phyloP scores from a whole-genome alignment of 345 rosid species.

The Nasturtium officinale region DNA sequence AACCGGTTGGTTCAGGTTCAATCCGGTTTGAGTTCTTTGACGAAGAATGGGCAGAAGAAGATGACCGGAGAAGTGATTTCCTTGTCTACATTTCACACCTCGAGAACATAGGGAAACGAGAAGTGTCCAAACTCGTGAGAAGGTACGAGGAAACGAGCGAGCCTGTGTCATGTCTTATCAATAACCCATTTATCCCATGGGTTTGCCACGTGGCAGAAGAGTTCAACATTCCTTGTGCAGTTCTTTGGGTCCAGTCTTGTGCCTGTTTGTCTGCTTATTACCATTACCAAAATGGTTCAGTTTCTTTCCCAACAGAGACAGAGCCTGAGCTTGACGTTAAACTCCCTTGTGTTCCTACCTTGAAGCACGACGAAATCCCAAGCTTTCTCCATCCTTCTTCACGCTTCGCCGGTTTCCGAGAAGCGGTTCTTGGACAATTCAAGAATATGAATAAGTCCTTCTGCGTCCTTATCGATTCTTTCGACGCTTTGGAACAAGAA shows the following conservation, averaged over 20 bases:
- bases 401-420: constrained; percentile 43
- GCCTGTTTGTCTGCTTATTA: constrained; percentile 72
- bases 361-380: constrained; percentile 73
- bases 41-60: constrained; percentile 61
- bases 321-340: constrained; percentile 61
- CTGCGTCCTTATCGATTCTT: constrained; percentile 67
- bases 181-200: constrained; percentile 84
- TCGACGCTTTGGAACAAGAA: constrained; percentile 70
- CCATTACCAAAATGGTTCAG: constrained; percentile 51
- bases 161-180: constrained; percentile 71
- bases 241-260: constrained; percentile 89
- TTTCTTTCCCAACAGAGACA: constrained; percentile 57
- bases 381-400: constrained; percentile 67
- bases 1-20: constrained; percentile 61
- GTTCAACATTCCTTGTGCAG: constrained; percentile 67
- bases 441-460: constrained; percentile 57
- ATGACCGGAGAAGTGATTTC: constrained; percentile 48
- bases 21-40: constrained; percentile 69
- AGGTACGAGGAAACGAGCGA: constrained; percentile 44
- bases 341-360: constrained; percentile 62
- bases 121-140: constrained; percentile 49
- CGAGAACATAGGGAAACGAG: constrained; percentile 51
- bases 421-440: constrained; percentile 58
- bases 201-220: constrained; percentile 66
- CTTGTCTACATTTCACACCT: constrained; percentile 52